Evolutionary conservation across 768 basidiomycete genomes (phyloP).

Genomic region (Hypholoma sublateritium): DNA sequence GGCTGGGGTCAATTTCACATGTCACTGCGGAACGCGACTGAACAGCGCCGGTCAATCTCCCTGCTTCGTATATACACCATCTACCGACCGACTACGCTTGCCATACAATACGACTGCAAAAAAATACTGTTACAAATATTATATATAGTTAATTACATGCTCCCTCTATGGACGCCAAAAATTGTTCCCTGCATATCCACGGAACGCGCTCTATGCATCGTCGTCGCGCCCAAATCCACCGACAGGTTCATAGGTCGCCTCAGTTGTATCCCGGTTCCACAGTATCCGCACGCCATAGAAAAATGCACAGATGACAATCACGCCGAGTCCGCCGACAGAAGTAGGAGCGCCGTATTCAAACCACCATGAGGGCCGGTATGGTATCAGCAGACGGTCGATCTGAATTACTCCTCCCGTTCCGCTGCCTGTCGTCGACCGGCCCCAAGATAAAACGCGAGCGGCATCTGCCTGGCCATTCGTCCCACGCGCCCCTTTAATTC

Average conservation of each 20-base stretch:
- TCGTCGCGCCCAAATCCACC: constrained; percentile 74
- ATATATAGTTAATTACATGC: constrained; percentile 12
- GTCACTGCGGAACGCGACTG: constrained; percentile 10
- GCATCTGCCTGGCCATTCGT: constrained; percentile 62
- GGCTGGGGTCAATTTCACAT: constrained; percentile 19
- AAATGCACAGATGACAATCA: constrained; percentile 62
- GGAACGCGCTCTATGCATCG: constrained; percentile 20
- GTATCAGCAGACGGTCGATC: constrained; percentile 80
- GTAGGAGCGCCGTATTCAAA: constrained; percentile 69
- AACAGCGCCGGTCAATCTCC: not conserved
- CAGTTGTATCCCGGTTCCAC: constrained; percentile 75
- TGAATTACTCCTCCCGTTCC: constrained; percentile 87
- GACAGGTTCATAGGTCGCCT: constrained; percentile 88
- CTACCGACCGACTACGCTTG: constrained; percentile 1
- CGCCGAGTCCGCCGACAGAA: constrained; percentile 58
- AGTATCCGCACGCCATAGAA: constrained; percentile 70
- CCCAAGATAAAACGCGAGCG: constrained; percentile 70
- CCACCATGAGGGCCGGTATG: constrained; percentile 89
- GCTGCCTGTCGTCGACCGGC: constrained; percentile 69
- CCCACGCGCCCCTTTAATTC: constrained; percentile 73
- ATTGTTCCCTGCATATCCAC: too few species aligned
- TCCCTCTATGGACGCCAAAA: constrained; percentile 7
- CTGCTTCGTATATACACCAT: constrained; percentile 9
- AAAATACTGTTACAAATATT: constrained; percentile 14
- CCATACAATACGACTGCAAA: not conserved